phyloP scores from a whole-genome alignment of 768 basidiomycete species.

The Pholiota microspora region DNA sequence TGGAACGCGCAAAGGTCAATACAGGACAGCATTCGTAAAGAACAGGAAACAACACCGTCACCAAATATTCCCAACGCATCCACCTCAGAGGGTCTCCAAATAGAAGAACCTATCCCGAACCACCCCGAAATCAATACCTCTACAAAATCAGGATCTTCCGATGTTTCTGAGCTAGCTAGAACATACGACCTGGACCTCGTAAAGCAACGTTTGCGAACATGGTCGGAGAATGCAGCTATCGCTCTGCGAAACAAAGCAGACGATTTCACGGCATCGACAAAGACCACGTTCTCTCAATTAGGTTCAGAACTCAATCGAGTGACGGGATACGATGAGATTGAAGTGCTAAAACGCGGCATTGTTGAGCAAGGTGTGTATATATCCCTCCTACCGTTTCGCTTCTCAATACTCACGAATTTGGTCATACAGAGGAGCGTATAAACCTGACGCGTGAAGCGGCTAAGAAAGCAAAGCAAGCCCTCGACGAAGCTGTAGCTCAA shows the following conservation, averaged over 20 bases:
- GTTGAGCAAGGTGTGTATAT: constrained; percentile 70
- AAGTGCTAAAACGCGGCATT: constrained; percentile 74
- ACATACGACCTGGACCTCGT: constrained; percentile 33
- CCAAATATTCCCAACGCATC: neutral
- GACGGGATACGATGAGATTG: constrained; percentile 92
- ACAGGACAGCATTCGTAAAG: constrained; percentile 2
- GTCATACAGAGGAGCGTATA: constrained; percentile 66
- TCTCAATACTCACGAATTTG: neutral
- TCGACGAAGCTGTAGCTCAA: constrained; percentile 75
- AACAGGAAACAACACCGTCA: neutral
- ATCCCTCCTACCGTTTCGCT: neutral
- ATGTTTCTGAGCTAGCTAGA: constrained; percentile 5
- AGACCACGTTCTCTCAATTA: constrained; percentile 65
- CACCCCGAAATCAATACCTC: neutral
- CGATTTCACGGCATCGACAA: constrained; percentile 53
- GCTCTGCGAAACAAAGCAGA: constrained; percentile 54
- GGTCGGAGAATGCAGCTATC: constrained; percentile 45
- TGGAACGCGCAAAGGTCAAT: constrained; percentile 21
- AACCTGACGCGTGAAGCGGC: constrained; percentile 64
- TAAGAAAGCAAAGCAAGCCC: constrained; percentile 66
- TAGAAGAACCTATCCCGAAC: neutral
- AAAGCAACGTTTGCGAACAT: constrained; percentile 43
- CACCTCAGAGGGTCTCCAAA: neutral
- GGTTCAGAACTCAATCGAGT: constrained; percentile 81
- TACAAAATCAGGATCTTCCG: constrained; percentile 10